Evolutionary conservation across 192 early-diverging fungal species (phyloP).

Genomic region (Endogone sp.): DNA sequence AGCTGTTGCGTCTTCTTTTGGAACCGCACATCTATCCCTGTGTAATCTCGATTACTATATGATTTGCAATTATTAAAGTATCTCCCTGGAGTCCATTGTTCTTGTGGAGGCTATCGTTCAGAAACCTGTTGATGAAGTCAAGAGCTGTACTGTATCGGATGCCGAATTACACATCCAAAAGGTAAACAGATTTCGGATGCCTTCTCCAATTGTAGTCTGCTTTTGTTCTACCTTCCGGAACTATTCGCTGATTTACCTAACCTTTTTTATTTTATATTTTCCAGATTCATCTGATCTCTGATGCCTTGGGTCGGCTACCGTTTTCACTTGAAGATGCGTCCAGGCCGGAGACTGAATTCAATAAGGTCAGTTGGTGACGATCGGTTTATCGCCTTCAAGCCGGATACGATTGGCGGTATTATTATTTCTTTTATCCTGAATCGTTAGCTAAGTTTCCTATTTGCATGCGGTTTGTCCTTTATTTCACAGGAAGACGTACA

Average conservation of each 20-base stretch:
- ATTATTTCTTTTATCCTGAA: too few species aligned
- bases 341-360: slow-evolving; percentile 76
- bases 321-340: slow-evolving; percentile 92
- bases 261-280: slow-evolving; percentile 22
- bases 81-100: slow-evolving; percentile 87
- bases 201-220: slow-evolving; percentile 1
- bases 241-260: neutral
- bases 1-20: slow-evolving; percentile 6
- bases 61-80: slow-evolving; percentile 33
- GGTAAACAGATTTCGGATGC: slow-evolving; percentile 33
- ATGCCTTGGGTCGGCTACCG: slow-evolving; percentile 73
- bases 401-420: too few species aligned
- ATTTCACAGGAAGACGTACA: slow-evolving; percentile 52
- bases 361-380: too few species aligned
- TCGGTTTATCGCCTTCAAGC: too few species aligned
- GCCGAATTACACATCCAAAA: slow-evolving; percentile 84
- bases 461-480: too few species aligned
- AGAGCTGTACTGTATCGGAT: slow-evolving; percentile 89
- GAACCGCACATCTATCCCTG: neutral
- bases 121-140: slow-evolving; percentile 77
- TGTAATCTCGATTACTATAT: slow-evolving; percentile 9
- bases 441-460: too few species aligned
- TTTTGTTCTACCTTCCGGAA: slow-evolving; percentile 9
- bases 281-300: slow-evolving; percentile 51
- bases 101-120: slow-evolving; percentile 77